Base-by-base conservation (phyloP, 495 filamentous ascomycete genomes). In the Hyaloscypha bicolor region DNA sequence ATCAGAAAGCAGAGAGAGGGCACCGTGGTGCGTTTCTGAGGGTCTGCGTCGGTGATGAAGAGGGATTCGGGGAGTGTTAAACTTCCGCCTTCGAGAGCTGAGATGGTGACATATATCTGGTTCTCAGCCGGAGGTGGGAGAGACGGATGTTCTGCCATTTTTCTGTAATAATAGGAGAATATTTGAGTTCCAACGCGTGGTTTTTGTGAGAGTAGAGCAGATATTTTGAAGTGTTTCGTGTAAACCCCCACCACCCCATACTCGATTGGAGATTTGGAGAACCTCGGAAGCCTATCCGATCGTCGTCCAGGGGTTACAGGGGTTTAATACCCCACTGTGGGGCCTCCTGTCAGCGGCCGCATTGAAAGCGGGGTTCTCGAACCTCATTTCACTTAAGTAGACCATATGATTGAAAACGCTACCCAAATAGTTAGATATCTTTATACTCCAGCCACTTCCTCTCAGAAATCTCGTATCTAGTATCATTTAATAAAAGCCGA, bases 1-100 rank as follows among this genome's bases (percentile, higher is more conserved):
- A 80, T 77, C 6, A 81, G 74, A 56, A 80, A 80, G 16, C 73
- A 78, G 4, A 80, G 69, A 2, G 78, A 79, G 0, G 79, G 78
- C 1, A 80, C 78, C 1, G 75, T 77, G 21, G 55, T 68, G 39
- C 65, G 67, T 37, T 69, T 67, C 2, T 68, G 60, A 1, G 74
- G 74, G 61, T 78, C 74, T 22, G 74, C 75, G 48, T 76, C 71
- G 29, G 73, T 72, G 29, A 80, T 63, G 61, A 80, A 81, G 11
- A 78, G 69, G 16, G 62, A 59, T 55, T 79, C 77, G 1, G 76
- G 79, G 25, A 81, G 75, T 16, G 75, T 75, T 32, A 73, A 32
- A n/a, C 19, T 11, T 29, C 66, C 66, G 6, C 33, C 63, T 29
- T 65, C 63, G 16, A 65, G 30, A 1, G 63, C 63, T 4, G 21